These are phyloP conservation scores for Priceomyces haplophilus DNA, from an alignment of 805 yeast species.

Conservation along the genomic window DNA sequence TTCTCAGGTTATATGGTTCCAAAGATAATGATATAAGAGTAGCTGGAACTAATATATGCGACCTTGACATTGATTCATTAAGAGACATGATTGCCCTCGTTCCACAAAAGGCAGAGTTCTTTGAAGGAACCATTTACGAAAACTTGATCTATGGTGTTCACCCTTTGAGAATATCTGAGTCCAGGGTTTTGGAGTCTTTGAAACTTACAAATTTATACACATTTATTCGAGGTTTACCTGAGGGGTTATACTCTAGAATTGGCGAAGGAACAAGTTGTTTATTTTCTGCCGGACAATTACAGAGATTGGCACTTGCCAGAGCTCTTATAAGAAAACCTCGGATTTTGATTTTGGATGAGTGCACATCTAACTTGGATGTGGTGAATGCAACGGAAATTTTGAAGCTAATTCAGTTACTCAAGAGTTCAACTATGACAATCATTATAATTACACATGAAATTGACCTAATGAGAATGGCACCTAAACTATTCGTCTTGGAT, in stretches of 20 bases:
- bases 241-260: conserved; percentile 58
- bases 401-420: conserved; percentile 40
- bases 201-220: conserved; percentile 49
- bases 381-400: conserved; percentile 52
- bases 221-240: conserved; percentile 53
- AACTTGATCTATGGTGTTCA: conserved; percentile 64
- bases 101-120: conserved; percentile 68
- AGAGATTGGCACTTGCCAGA: conserved; percentile 79
- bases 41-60: conserved; percentile 46
- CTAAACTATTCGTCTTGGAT: conserved; percentile 46
- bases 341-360: conserved; percentile 77
- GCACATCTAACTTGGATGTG: conserved; percentile 83
- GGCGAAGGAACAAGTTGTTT: conserved; percentile 38
- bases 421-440: conserved; percentile 31
- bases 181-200: conserved; percentile 38
- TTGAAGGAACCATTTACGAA: conserved; percentile 69
- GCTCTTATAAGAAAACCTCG: conserved; percentile 69
- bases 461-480: conserved; percentile 61
- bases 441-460: conserved; percentile 73
- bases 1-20: conserved; percentile 52
- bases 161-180: conserved; percentile 15
- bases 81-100: conserved; percentile 64
- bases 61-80: conserved; percentile 45
- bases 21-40: conserved; percentile 39
- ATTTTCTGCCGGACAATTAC: conserved; percentile 90